phyloP scores from a whole-genome alignment of 2,329 filamentous ascomycete species.

The Aspergillus neotritici region DNA sequence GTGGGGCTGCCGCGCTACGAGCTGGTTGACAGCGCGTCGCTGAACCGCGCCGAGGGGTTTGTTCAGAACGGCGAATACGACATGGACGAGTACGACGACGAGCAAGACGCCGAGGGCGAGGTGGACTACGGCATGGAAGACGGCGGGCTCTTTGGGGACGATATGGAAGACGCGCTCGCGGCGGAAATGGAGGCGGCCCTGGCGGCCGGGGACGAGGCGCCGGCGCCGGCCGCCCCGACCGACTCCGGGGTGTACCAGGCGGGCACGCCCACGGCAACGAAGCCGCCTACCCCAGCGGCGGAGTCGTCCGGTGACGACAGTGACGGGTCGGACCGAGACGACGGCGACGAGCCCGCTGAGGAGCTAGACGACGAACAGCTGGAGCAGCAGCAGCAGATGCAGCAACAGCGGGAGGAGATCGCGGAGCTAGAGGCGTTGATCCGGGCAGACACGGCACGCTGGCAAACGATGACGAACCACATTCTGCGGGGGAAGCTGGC shows the following conservation, averaged over 20 bases:
- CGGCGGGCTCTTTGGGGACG: constrained; percentile 27
- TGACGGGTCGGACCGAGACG: constrained; percentile 34
- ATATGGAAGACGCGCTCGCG: constrained; percentile 39
- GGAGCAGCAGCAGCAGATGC: constrained; percentile 37
- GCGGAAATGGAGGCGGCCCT: constrained; percentile 42
- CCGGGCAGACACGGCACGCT: constrained; percentile 33
- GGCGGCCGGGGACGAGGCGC: constrained; percentile 32
- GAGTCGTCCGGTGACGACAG: constrained; percentile 41
- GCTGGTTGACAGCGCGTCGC: constrained; percentile 52
- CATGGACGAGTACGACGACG: constrained; percentile 39
- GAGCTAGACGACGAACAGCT: constrained; percentile 41
- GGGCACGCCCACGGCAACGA: constrained; percentile 29
- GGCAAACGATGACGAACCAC: constrained; percentile 36
- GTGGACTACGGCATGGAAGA: constrained; percentile 40
- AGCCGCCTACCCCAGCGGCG: constrained; percentile 28
- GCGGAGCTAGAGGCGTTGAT: constrained; percentile 39
- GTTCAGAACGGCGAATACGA: constrained; percentile 45
- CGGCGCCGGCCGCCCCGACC: constrained; percentile 13
- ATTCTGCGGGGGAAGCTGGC: constrained; percentile 42
- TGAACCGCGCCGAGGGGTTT: constrained; percentile 40
- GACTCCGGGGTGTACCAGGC: constrained; percentile 22
- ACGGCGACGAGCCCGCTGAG: constrained; percentile 30
- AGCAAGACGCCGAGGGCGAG: constrained; percentile 48
- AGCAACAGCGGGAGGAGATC: constrained; percentile 43
- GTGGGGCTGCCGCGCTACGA: constrained; percentile 56